These are phyloP conservation scores for Pichia sp. DNA, from an alignment of 1,139 yeast species.

Conservation along the genomic window DNA sequence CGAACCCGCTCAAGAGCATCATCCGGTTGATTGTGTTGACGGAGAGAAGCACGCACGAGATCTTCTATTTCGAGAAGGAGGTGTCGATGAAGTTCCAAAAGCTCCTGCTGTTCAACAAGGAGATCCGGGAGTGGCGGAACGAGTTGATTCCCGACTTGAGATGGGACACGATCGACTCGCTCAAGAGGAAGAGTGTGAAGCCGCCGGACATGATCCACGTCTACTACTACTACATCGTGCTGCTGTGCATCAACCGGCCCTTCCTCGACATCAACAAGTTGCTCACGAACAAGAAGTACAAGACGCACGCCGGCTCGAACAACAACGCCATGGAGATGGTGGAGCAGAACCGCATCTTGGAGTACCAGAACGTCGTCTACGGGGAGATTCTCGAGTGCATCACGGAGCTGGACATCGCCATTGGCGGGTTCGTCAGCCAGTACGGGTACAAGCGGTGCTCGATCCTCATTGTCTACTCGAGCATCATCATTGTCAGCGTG, in stretches of 20 bases:
- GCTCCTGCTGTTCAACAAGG: not conserved
- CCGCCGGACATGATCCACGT: slow-evolving; percentile 51
- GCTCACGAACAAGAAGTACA: not conserved
- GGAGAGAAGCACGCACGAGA: slow-evolving; percentile 23
- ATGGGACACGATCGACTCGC: slow-evolving; percentile 39
- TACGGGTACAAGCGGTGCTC: slow-evolving; percentile 13
- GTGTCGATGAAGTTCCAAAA: not conserved
- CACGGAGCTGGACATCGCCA: not conserved
- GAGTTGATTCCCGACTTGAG: slow-evolving; percentile 3
- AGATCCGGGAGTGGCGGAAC: slow-evolving; percentile 13
- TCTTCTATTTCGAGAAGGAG: slow-evolving; percentile 1
- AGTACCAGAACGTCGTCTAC: not conserved
- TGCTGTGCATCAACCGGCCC: slow-evolving; percentile 58
- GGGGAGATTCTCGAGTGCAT: not conserved
- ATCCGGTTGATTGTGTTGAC: slow-evolving; percentile 42
- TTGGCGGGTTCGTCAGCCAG: slow-evolving; percentile 3
- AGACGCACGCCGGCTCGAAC: too few relatives aligned
- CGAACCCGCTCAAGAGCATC: slow-evolving; percentile 33
- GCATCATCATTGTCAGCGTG: slow-evolving; percentile 5
- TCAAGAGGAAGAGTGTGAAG: slow-evolving; percentile 45
- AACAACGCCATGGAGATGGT: too few relatives aligned
- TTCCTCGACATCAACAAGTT: slow-evolving; percentile 36
- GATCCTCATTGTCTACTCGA: slow-evolving; percentile 10
- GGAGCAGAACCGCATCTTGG: not conserved
- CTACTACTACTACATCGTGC: slow-evolving; percentile 56